Evolutionary conservation across 169 alveolate genomes (phyloP).

Genomic region (Cryptosporidium ryanae): DNA sequence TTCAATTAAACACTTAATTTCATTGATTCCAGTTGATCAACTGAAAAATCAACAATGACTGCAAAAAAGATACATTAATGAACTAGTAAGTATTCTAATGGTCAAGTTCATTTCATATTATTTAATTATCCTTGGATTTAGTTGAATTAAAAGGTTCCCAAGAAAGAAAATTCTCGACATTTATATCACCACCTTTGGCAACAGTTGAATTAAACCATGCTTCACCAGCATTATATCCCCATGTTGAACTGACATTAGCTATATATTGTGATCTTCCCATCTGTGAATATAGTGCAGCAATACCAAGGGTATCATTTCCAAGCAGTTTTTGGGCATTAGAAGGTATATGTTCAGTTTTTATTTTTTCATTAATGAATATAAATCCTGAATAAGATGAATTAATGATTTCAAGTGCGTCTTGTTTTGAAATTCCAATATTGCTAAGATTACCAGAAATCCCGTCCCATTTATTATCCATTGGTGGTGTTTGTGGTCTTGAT

Average conservation of each 20-base stretch:
- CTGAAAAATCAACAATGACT: too few relatives aligned
- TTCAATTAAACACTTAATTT: too few relatives aligned
- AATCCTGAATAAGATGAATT: constrained; percentile 63
- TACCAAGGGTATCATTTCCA: constrained; percentile 34
- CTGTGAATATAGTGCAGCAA: constrained; percentile 66
- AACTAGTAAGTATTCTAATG: too few relatives aligned
- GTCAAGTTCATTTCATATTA: too few relatives aligned
- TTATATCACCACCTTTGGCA: constrained; percentile 68
- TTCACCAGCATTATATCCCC: constrained; percentile 72
- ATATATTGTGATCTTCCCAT: constrained; percentile 61
- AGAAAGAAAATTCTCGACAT: constrained; percentile 68
- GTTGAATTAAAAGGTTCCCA: constrained; percentile 64
- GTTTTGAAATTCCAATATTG: constrained; percentile 49
- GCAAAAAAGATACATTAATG: too few relatives aligned
- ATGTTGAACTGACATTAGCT: constrained; percentile 37
- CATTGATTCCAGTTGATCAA: too few relatives aligned
- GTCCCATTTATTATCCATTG: constrained; percentile 59
- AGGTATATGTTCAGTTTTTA: constrained; percentile 52
- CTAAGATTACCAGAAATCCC: constrained; percentile 54
- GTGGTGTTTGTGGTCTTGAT: constrained; percentile 41
- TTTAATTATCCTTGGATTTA: neutral
- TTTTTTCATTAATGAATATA: constrained; percentile 37
- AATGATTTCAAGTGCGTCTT: constrained; percentile 31
- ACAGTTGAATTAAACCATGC: constrained; percentile 59
- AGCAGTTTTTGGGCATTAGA: constrained; percentile 31